Conservation (phyloP, 768 basidiomycete genomes). For the Leccinum broughii region DNA sequence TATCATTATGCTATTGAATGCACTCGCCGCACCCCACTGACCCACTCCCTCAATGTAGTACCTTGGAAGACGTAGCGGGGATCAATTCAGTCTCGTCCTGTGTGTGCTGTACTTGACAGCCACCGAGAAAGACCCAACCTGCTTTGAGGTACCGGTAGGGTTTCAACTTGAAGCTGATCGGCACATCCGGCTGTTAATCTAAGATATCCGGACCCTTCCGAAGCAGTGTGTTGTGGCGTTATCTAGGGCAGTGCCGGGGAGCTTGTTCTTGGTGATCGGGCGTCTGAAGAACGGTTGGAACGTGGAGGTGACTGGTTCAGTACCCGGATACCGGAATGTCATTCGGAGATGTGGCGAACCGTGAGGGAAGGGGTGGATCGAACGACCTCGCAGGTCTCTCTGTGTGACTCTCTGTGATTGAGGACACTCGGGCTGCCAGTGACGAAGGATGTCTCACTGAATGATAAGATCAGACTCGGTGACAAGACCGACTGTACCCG, state of each 20-base stretch:
- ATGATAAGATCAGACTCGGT: background rate
- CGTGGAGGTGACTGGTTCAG: background rate
- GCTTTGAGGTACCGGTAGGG: background rate
- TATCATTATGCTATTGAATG: background rate
- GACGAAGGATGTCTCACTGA: background rate
- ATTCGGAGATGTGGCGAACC: background rate
- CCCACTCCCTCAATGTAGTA: background rate
- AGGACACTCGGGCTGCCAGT: no score
- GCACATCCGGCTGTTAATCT: background rate
- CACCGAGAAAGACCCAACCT: no score
- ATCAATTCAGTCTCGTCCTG: background rate
- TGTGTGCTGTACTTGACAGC: no score
- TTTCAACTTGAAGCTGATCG: background rate
- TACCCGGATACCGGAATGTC: background rate
- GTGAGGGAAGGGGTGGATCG: background rate
- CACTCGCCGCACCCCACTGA: background rate
- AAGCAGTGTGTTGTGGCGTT: background rate
- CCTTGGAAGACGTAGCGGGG: background rate
- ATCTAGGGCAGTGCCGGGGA: background rate
- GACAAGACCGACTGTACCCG: background rate
- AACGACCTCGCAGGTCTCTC: background rate
- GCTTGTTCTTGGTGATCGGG: background rate
- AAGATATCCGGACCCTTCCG: slow-evolving; percentile 7
- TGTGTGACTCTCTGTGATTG: background rate
- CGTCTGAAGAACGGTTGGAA: background rate